Percentiles rank a stretch among this genome's conserved stretches.
phyloP scores from a whole-genome alignment of 768 basidiomycete species.

The Suillus fuscotomentosus region DNA sequence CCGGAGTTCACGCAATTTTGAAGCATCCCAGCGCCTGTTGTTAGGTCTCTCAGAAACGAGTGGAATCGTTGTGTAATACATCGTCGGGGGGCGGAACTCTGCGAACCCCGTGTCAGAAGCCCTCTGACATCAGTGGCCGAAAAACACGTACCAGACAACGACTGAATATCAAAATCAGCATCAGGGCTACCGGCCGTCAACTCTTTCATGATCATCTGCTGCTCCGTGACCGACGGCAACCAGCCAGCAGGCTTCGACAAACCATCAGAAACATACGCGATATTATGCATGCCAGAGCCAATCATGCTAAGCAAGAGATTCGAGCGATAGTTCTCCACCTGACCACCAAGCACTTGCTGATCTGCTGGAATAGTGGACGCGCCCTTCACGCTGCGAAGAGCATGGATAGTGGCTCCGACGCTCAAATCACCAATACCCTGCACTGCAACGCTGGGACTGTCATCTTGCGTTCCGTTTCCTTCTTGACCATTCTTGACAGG shows the following conservation, averaged over 20 bases:
- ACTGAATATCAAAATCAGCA: slow-evolving; percentile 81
- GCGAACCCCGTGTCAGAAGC: slow-evolving; percentile 11
- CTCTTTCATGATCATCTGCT: slow-evolving; percentile 97
- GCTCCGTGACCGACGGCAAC: slow-evolving; percentile 80
- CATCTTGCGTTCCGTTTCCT: slow-evolving; percentile 56
- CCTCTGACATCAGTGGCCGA: background rate
- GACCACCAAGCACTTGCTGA: slow-evolving; percentile 88
- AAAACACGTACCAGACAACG: slow-evolving; percentile 71
- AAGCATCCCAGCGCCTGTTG: slow-evolving; percentile 90
- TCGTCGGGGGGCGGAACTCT: slow-evolving; percentile 91
- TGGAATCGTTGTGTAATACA: slow-evolving; percentile 97
- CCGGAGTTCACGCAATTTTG: slow-evolving; percentile 89
- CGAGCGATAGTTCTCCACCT: slow-evolving; percentile 92
- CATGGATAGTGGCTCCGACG: slow-evolving; percentile 86
- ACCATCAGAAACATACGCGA: slow-evolving; percentile 54
- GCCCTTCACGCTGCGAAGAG: slow-evolving; percentile 86
- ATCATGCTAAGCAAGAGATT: slow-evolving; percentile 91
- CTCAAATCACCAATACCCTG: slow-evolving; percentile 85
- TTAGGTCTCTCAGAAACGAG: slow-evolving; percentile 81
- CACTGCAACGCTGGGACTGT: slow-evolving; percentile 62
- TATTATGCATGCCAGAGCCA: slow-evolving; percentile 65
- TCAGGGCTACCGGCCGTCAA: slow-evolving; percentile 74
- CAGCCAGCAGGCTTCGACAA: slow-evolving; percentile 63
- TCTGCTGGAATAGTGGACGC: slow-evolving; percentile 89
- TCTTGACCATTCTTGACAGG: slow-evolving; percentile 86